A percentile compares a stretch with the other conserved stretches of the same genome.
Conservation (phyloP, 2,329 filamentous ascomycete genomes). For the Escovopsis sp. region DNA sequence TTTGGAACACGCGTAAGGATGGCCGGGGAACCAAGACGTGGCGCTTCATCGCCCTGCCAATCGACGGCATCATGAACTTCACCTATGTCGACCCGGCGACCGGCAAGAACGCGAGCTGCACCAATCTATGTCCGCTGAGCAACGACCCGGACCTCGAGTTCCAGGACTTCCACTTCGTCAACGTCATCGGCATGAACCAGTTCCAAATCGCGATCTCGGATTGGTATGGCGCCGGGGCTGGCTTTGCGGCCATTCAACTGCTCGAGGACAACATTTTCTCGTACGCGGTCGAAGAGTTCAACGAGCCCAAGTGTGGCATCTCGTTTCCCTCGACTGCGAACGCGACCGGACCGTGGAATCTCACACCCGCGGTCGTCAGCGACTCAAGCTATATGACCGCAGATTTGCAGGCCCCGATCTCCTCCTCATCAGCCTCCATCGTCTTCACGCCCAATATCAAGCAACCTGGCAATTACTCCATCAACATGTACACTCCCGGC, state of each 20-base stretch:
- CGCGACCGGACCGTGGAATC: constrained; percentile 58
- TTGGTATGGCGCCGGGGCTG: constrained; percentile 77
- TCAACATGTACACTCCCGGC: constrained; percentile 85
- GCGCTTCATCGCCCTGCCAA: constrained; percentile 70
- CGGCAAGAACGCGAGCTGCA: constrained; percentile 56
- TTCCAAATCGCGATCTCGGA: constrained; percentile 76
- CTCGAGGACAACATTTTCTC: constrained; percentile 74
- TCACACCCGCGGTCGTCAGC: constrained; percentile 53
- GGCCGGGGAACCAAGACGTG: constrained; percentile 81
- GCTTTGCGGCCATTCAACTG: constrained; percentile 72
- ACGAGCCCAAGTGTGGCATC: constrained; percentile 67
- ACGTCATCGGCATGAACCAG: constrained; percentile 69
- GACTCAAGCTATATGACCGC: constrained; percentile 65
- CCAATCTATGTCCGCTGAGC: constrained; percentile 72
- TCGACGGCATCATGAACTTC: constrained; percentile 90
- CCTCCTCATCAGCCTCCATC: constrained; percentile 48
- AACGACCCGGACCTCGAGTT: constrained; percentile 48
- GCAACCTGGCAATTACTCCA: constrained; percentile 80
- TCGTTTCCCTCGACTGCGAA: constrained; percentile 50
- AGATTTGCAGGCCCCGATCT: constrained; percentile 40
- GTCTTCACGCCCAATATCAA: constrained; percentile 73
- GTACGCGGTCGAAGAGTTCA: constrained; percentile 77
- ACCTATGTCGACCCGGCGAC: constrained; percentile 69
- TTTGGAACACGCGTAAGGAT: constrained; percentile 77
- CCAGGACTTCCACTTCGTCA: constrained; percentile 89